Evolutionary conservation across 1,139 yeast species (phyloP).

Genomic region (Kodamaea arcana): DNA sequence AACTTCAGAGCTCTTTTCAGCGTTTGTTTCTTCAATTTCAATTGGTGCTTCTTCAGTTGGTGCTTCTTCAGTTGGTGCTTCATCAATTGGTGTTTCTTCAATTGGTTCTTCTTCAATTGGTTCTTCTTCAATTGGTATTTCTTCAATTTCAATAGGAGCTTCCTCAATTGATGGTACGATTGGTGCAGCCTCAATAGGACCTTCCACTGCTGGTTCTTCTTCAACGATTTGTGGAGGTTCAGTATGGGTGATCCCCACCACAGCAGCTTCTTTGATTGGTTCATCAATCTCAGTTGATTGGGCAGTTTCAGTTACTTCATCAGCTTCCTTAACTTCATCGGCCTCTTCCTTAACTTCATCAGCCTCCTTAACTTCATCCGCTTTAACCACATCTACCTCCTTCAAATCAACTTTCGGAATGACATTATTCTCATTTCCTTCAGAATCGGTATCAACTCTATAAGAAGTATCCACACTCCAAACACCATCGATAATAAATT

Average conservation of each 20-base stretch:
- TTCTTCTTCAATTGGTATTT: too few species aligned
- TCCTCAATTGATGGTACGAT: conserved; percentile 2
- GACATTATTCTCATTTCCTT: conserved; percentile 38
- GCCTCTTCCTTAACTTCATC: background rate
- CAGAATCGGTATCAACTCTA: conserved; percentile 26
- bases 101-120: too few species aligned
- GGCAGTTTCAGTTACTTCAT: background rate
- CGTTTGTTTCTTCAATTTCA: background rate
- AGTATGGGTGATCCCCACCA: too few species aligned
- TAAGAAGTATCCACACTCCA: conserved; percentile 32
- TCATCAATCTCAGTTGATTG: conserved; percentile 3
- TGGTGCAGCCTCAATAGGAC: background rate
- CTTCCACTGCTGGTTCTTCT: too few species aligned
- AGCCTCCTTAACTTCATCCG: background rate
- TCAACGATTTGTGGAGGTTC: too few species aligned
- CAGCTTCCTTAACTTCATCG: background rate
- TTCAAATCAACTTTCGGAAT: conserved; percentile 27
- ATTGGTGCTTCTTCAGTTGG: background rate
- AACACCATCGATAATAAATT: conserved; percentile 35
- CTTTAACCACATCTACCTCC: conserved; percentile 1
- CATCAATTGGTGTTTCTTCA: too few species aligned
- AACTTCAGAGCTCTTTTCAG: too few species aligned
- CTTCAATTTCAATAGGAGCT: background rate
- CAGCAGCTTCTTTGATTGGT: too few species aligned
- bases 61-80: background rate